phyloP scores from a whole-genome alignment of 495 filamentous ascomycete genomes.

The Penicillium robsamsonii region DNA sequence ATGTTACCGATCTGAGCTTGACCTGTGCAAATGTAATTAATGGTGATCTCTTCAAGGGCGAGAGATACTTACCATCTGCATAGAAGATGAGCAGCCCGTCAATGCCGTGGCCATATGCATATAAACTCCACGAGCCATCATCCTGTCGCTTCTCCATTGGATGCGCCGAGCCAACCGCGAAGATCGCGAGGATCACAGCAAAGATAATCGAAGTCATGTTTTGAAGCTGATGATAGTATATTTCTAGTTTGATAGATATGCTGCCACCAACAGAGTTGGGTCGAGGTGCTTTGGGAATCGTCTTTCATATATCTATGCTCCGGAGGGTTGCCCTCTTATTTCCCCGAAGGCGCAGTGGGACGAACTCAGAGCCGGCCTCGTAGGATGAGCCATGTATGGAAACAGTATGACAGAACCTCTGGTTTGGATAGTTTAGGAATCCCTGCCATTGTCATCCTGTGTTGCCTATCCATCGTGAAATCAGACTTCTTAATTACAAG shows the following conservation, averaged over 20 bases:
- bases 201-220: neutral
- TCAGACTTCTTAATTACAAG: neutral
- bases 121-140: constrained; percentile 22
- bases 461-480: neutral
- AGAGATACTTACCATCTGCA: constrained; percentile 25
- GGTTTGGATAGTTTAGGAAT: neutral
- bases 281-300: neutral
- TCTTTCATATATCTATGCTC: neutral
- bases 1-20: constrained; percentile 4
- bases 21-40: neutral
- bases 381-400: neutral
- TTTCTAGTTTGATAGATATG: neutral
- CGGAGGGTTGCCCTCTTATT: neutral
- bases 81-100: constrained; percentile 35
- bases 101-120: constrained; percentile 34
- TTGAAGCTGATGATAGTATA: neutral
- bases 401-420: neutral
- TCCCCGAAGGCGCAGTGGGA: neutral
- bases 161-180: neutral
- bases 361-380: neutral
- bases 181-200: neutral
- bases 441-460: neutral
- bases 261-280: neutral
- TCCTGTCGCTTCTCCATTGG: neutral
- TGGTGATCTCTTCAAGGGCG: neutral